These are phyloP conservation scores for Alternaria tenuissima DNA, from an alignment of 2,329 filamentous ascomycete species.

Conservation along the genomic window DNA sequence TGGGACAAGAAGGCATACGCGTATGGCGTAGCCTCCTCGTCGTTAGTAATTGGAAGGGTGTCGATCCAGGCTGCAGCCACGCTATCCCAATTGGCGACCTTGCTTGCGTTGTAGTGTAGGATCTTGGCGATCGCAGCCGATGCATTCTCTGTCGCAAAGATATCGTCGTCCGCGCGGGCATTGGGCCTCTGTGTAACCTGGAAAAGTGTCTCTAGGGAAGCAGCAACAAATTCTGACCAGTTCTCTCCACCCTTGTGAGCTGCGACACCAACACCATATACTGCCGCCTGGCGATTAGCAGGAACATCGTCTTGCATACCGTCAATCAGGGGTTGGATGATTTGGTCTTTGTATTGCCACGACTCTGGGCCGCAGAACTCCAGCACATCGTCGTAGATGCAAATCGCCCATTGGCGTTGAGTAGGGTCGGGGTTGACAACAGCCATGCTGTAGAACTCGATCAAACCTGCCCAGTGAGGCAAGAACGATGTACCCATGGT, in stretches of 20 bases:
- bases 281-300: conserved; percentile 92
- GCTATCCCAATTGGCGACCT: conserved; percentile 77
- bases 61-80: conserved; percentile 87
- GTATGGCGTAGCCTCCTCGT: conserved; percentile 96
- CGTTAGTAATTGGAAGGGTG: conserved; percentile 89
- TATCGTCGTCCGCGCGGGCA: conserved; percentile 87
- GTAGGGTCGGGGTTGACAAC: conserved; percentile 83
- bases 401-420: conserved; percentile 97
- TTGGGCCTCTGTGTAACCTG: conserved; percentile 82
- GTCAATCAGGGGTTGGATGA: conserved; percentile 84
- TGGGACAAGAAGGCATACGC: conserved; percentile 92
- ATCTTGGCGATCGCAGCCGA: conserved; percentile 98
- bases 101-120: conserved; percentile 83
- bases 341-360: conserved; percentile 84
- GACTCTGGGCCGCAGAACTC: conserved; percentile 94
- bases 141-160: conserved; percentile 97
- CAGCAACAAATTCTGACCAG: conserved; percentile 88
- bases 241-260: conserved; percentile 87
- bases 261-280: conserved; percentile 94
- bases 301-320: conserved; percentile 87
- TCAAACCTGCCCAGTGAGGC: conserved; percentile 83
- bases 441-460: conserved; percentile 86
- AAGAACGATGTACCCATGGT: conserved; percentile 88
- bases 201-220: conserved; percentile 82
- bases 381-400: conserved; percentile 97